Evolutionary conservation across 2,329 filamentous ascomycete species (phyloP).

Genomic region (Teratosphaeria epicoccoides): DNA sequence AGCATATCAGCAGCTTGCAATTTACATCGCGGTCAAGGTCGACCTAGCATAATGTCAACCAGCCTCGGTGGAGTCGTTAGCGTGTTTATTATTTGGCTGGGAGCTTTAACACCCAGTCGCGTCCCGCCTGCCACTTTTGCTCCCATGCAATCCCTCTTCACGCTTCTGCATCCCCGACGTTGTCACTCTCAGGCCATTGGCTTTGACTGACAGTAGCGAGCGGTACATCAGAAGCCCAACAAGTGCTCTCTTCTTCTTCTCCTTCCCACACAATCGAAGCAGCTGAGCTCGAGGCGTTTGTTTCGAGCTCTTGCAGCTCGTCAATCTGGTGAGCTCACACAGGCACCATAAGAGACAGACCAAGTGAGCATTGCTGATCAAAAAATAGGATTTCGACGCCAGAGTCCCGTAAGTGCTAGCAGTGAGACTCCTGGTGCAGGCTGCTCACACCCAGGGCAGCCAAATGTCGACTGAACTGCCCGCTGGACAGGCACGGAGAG

Average conservation of each 20-base stretch:
- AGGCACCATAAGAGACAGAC: neutral
- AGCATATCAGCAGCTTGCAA: no score
- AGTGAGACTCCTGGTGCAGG: neutral
- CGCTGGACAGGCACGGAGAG: neutral
- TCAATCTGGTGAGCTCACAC: neutral
- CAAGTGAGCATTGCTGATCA: neutral
- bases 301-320: conserved; percentile 3
- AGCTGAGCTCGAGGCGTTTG: conserved; percentile 1
- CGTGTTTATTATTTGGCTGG: neutral
- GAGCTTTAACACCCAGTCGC: neutral
- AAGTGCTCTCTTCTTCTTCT: neutral
- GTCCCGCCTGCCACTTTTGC: neutral
- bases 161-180: neutral
- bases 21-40: no score
- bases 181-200: neutral
- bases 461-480: neutral
- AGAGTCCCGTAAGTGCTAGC: conserved; percentile 56
- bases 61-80: neutral
- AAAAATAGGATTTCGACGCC: conserved; percentile 88
- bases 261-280: neutral
- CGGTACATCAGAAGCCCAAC: neutral
- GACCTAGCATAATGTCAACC: neutral
- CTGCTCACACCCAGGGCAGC: neutral
- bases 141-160: neutral
- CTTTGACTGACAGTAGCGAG: neutral